Evolutionary conservation across 2,329 filamentous ascomycete species (phyloP), one percentile per base, ranked within the genome.

Genomic region (Dothideomycetes sp.): DNA sequence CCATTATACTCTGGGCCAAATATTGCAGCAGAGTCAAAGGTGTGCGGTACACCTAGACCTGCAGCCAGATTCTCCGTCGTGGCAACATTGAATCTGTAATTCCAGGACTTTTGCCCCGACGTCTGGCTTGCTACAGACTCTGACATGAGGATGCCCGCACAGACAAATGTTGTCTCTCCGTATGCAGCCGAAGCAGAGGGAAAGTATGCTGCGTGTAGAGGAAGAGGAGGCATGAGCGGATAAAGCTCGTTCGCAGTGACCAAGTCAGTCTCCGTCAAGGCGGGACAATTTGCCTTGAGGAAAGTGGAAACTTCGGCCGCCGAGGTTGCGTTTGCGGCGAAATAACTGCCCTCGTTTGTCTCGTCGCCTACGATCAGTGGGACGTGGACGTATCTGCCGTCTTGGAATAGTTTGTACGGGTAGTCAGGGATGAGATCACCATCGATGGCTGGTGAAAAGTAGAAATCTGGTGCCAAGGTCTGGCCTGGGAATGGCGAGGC

Each of bases 121-220:
- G 16, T 10, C 27, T 24, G n/a, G 37, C 14, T 11, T 1, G 59
- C 53, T 36, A 53, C 47, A 1, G 52, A 49, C 4, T 52, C 48
- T 0, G 64, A 56, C 35, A 71, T 61, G 33, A 58, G 57, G 33
- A 67, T 61, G 2, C 59, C 61, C 1, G 65, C 63, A 38, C 68
- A 71, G 19, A 55, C 63, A 46, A 72, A 71, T 2, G 68, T 71
- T 5, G 68, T 55, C 40, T 73, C 68, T 4, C 71, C 70, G 51
- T 61, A 48, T 22, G 61, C 56, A 14, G 59, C 57, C 3, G 64
- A 57, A 0, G 64, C 62, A 1, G 63, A 57, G 2, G 58, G 54
- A 35, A 64, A 65, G 39, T 59, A 64, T 10, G 52, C 44, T 2
- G 45, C 52, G 47, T 59, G 51, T 38, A 51, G 31, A n/a, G 56